Evolutionary conservation across 1,284 basidiomycete genomes (phyloP).

Genomic region (Cryptococcus sp.): DNA sequence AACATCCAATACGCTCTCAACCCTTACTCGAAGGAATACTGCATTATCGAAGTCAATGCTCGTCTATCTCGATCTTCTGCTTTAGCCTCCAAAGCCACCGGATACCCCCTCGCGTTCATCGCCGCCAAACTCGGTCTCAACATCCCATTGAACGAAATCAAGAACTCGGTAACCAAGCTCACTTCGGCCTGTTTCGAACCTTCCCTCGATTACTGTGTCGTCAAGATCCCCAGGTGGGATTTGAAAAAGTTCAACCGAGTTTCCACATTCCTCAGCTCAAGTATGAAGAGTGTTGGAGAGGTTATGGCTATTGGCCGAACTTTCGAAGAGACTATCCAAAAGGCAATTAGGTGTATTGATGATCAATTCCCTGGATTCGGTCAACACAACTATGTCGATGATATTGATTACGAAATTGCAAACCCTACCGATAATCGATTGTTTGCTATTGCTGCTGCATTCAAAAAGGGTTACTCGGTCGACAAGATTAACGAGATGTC

Average conservation of each 20-base stretch:
- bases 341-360: conserved; percentile 94
- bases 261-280: conserved; percentile 77
- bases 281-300: conserved; percentile 99
- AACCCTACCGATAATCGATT: conserved; percentile 74
- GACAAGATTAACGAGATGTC: conserved; percentile 97
- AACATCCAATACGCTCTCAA: conserved; percentile 99
- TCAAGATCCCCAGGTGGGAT: conserved; percentile 99
- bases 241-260: conserved; percentile 95
- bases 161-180: conserved; percentile 93
- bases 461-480: conserved; percentile 88
- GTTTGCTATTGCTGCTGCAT: conserved; percentile 94
- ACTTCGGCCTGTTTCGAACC: conserved; percentile 98
- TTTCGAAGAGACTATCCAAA: conserved; percentile 97
- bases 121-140: conserved; percentile 96
- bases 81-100: conserved; percentile 95
- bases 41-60: conserved; percentile 99
- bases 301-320: conserved; percentile 98
- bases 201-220: conserved; percentile 92
- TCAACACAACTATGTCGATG: conserved; percentile 62
- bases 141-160: conserved; percentile 96
- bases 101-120: conserved; percentile 97
- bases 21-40: conserved; percentile 91
- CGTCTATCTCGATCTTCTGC: conserved; percentile 97
- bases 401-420: conserved; percentile 72
- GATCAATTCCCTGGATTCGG: conserved; percentile 91